These are phyloP conservation scores for Wallacemonas sp. DNA, from an alignment of 208 protist species.

Conservation along the genomic window DNA sequence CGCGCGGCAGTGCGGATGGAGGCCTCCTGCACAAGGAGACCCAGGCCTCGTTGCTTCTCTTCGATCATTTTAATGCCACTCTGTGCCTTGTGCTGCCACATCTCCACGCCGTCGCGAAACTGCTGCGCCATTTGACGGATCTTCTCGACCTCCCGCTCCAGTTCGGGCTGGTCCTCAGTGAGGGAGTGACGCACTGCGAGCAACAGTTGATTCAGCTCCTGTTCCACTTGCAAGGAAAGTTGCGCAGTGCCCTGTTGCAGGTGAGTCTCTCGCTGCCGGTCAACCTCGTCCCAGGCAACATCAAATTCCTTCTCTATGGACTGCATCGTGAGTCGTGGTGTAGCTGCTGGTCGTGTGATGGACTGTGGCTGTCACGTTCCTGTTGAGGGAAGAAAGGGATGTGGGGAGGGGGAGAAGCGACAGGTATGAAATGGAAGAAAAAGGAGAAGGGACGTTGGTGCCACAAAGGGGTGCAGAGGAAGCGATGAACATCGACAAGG, in stretches of 20 bases:
- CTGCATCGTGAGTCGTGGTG: slow-evolving; percentile 9
- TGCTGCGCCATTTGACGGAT: slow-evolving; percentile 65
- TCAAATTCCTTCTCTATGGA: slow-evolving; percentile 30
- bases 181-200: slow-evolving; percentile 35
- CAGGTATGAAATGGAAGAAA: not conserved
- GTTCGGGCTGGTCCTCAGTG: slow-evolving; percentile 48
- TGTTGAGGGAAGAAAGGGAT: no score
- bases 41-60: slow-evolving; percentile 73
- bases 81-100: slow-evolving; percentile 80
- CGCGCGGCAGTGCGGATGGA: slow-evolving; percentile 42
- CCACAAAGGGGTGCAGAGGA: no score
- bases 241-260: slow-evolving; percentile 22
- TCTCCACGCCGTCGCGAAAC: slow-evolving; percentile 69
- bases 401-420: no score
- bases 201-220: slow-evolving; percentile 48
- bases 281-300: slow-evolving; percentile 52
- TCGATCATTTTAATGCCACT: slow-evolving; percentile 69
- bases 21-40: slow-evolving; percentile 59
- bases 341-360: no score
- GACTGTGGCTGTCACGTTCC: no score
- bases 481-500: no score
- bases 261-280: slow-evolving; percentile 35
- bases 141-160: slow-evolving; percentile 64
- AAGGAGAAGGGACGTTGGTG: slow-evolving; percentile 8
- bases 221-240: slow-evolving; percentile 47